Evolutionary conservation across 2,329 filamentous ascomycete genomes (phyloP).

Genomic region (Trichophyton equinum): DNA sequence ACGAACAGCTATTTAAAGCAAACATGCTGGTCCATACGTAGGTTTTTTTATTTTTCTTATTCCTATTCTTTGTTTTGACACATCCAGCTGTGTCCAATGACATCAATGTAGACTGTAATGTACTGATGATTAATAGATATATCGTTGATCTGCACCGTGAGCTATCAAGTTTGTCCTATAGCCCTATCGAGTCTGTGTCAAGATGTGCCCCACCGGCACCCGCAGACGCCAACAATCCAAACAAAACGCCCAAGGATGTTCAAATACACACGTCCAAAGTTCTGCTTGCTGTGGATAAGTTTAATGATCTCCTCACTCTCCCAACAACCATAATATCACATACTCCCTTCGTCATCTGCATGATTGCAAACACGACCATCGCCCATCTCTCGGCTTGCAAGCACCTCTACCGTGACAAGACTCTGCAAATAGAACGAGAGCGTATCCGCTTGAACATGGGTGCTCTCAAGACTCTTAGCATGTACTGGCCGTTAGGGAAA

Average conservation of each 20-base stretch:
- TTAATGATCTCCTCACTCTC: constrained; percentile 27
- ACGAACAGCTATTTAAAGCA: constrained; percentile 67
- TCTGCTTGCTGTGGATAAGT: constrained; percentile 26
- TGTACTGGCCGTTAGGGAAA: constrained; percentile 25
- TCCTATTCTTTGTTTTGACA: background rate
- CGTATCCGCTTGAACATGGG: constrained; percentile 32
- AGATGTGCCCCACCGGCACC: constrained; percentile 21
- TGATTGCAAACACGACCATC: constrained; percentile 29
- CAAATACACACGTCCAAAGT: constrained; percentile 29
- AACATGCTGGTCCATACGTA: constrained; percentile 53
- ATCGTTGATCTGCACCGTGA: constrained; percentile 28
- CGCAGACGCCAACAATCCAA: constrained; percentile 7
- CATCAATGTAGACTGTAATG: constrained; percentile 23
- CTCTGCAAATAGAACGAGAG: constrained; percentile 24
- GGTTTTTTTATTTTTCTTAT: constrained; percentile 3
- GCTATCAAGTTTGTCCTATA: constrained; percentile 28
- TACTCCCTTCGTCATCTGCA: constrained; percentile 32
- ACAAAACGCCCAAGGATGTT: constrained; percentile 12
- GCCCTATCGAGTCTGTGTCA: constrained; percentile 27
- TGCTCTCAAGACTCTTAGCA: constrained; percentile 24
- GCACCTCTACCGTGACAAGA: constrained; percentile 22
- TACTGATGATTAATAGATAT: constrained; percentile 17
- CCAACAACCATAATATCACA: constrained; percentile 24
- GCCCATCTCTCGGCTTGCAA: constrained; percentile 48
- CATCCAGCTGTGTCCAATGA: background rate